phyloP scores from a whole-genome alignment of 805 yeast species.

The Deakozyma indianensis region DNA sequence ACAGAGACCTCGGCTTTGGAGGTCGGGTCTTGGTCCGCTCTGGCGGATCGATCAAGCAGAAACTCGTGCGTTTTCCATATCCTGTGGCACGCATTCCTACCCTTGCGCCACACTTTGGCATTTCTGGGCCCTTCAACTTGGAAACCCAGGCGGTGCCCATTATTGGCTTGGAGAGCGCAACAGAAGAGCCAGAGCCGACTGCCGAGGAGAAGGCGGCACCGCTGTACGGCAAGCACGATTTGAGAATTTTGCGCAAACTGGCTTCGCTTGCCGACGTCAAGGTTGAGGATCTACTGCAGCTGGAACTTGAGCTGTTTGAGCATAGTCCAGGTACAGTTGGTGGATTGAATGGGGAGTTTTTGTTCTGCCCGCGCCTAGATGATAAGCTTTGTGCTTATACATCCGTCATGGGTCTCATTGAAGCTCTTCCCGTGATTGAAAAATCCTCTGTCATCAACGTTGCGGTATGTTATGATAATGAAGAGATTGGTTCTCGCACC shows the following conservation, averaged over 20 bases:
- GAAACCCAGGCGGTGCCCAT: slow-evolving; percentile 78
- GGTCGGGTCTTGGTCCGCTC: slow-evolving; percentile 53
- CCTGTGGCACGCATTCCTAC: slow-evolving; percentile 67
- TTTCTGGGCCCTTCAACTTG: slow-evolving; percentile 56
- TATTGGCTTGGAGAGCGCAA: slow-evolving; percentile 37
- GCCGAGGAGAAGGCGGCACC: slow-evolving; percentile 57
- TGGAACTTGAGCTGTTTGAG: slow-evolving; percentile 71
- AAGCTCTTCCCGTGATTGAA: slow-evolving; percentile 25
- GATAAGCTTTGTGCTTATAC: slow-evolving; percentile 74
- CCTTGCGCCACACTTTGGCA: slow-evolving; percentile 79
- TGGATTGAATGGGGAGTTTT: slow-evolving; percentile 62
- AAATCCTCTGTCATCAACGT: slow-evolving; percentile 24
- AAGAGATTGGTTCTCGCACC: slow-evolving; percentile 70
- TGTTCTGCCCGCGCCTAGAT: slow-evolving; percentile 73
- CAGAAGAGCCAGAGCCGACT: slow-evolving; percentile 26
- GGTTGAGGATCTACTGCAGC: slow-evolving; percentile 48
- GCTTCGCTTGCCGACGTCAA: slow-evolving; percentile 44
- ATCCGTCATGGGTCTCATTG: slow-evolving; percentile 47
- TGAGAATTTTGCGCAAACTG: slow-evolving; percentile 52
- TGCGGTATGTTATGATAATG: slow-evolving; percentile 63
- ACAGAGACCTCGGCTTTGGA: slow-evolving; percentile 74
- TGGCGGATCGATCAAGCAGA: slow-evolving; percentile 15
- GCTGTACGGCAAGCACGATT: slow-evolving; percentile 51
- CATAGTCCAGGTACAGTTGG: slow-evolving; percentile 69
- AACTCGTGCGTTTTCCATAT: slow-evolving; percentile 24